Evolutionary conservation across 345 rosid species (phyloP), one percentile per base, ranked within the genome.

Genomic region (Euphorbia peplus): DNA sequence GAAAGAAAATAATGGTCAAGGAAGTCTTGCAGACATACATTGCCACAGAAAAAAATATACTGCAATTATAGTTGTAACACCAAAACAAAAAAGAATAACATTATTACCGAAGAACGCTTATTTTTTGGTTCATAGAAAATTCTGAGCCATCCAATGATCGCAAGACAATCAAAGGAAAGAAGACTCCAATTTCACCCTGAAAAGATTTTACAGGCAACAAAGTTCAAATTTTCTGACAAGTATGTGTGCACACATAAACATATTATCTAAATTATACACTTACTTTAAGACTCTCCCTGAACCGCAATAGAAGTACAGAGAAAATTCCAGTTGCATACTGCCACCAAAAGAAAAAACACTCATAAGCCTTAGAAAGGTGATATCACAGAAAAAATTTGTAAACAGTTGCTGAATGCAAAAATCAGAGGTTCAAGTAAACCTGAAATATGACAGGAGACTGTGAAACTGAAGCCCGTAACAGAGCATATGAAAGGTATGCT

Each of bases 301-400:
- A 90, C 56, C 92, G 90, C 81, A 85, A 78, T 76, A 95, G 73
- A 82, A 91, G 98, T 73, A 95, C 93, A 8, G 87, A 86, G 86
- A 91, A 95, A 74, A 95, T 88, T 78, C 98, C 97, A 82, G 96
- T 83, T 73, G 97, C 97, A 82, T 91, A 88, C 99, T 95, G 98
- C 78, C 80, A 87, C 47, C 56, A 83, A 66, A 71, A 30, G 62
- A 65, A 75, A 32, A 52, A 48, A 41, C 75, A 30, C 64, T 66
- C 76, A 63, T 82, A 70, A 81, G 63, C 57, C 19, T 39, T 39
- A 47, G 75, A 14, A 58, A 10, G 42, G 70, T 64, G 71, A 72
- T 70, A 42, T 60, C 70, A 69, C 28, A 66, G 54, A 53, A 62
- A 22, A 60, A 72, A 65, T 46, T 60, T 60, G 51, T 39, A 72